Percentiles rank a stretch among this genome's conserved stretches.
These are phyloP conservation scores for Paecilomyces fulvus DNA, from an alignment of 2,329 filamentous ascomycete species.

Conservation along the genomic window DNA sequence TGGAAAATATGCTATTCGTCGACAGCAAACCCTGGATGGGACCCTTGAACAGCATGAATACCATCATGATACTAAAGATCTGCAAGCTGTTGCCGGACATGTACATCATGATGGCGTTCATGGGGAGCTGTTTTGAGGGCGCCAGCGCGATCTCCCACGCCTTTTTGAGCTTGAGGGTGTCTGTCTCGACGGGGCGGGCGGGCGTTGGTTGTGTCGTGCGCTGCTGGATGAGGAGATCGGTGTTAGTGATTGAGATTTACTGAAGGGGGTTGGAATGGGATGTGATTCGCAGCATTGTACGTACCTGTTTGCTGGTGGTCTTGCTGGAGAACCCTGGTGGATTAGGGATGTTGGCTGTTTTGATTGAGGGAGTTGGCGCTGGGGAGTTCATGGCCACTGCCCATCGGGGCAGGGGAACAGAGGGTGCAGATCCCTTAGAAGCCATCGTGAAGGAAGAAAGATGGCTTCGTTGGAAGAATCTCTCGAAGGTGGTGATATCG, in stretches of 20 bases:
- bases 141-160: slow-evolving; percentile 95
- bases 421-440: slow-evolving; percentile 15
- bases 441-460: slow-evolving; percentile 9
- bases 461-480: background rate
- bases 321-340: slow-evolving; percentile 71
- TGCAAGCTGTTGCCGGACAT: slow-evolving; percentile 98
- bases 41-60: slow-evolving; percentile 97
- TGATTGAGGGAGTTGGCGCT: slow-evolving; percentile 58
- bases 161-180: slow-evolving; percentile 94
- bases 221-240: slow-evolving; percentile 16
- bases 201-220: slow-evolving; percentile 48
- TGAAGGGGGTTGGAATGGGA: slow-evolving; percentile 1
- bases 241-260: slow-evolving; percentile 15
- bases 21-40: slow-evolving; percentile 75
- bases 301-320: slow-evolving; percentile 49
- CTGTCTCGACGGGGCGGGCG: slow-evolving; percentile 75
- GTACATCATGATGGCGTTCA: slow-evolving; percentile 99
- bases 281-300: slow-evolving; percentile 3
- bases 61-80: slow-evolving; percentile 99
- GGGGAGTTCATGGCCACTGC: slow-evolving; percentile 68
- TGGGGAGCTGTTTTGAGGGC: slow-evolving; percentile 86
- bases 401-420: slow-evolving; percentile 63
- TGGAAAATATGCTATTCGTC: slow-evolving; percentile 81
- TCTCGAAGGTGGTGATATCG: background rate
- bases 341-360: slow-evolving; percentile 60